A percentile compares a stretch with the other conserved stretches of the same genome.
These are phyloP conservation scores for Colletotrichum limetticola DNA, from an alignment of 2,329 filamentous ascomycete species.

Conservation along the genomic window DNA sequence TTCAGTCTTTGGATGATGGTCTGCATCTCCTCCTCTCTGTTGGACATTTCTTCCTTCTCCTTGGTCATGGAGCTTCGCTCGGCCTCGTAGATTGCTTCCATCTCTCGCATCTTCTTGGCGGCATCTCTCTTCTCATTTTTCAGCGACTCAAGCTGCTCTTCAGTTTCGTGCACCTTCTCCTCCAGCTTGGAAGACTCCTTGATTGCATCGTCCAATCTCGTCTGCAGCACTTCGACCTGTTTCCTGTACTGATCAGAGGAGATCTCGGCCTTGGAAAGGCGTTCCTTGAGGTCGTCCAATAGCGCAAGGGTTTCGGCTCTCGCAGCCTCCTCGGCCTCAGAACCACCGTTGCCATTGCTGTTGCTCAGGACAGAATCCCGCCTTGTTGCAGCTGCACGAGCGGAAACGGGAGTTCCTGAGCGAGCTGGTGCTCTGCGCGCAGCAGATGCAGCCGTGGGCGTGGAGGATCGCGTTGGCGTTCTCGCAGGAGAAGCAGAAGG, in stretches of 20 bases:
- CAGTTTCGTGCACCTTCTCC: constrained; percentile 86
- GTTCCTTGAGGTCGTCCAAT: constrained; percentile 86
- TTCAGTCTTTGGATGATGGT: constrained; percentile 90
- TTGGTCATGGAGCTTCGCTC: constrained; percentile 88
- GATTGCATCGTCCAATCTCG: constrained; percentile 84
- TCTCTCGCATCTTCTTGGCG: constrained; percentile 85
- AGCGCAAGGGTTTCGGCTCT: constrained; percentile 82
- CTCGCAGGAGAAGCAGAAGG: constrained; percentile 40
- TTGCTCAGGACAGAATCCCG: constrained; percentile 59
- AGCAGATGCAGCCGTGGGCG: constrained; percentile 56
- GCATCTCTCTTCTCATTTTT: constrained; percentile 88
- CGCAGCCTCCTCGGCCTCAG: constrained; percentile 74
- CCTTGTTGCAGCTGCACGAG: constrained; percentile 75
- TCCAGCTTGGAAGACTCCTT: constrained; percentile 88
- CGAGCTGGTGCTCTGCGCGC: constrained; percentile 74
- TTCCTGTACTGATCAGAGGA: constrained; percentile 83
- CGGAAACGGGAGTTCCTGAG: constrained; percentile 74
- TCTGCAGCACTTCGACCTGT: constrained; percentile 85
- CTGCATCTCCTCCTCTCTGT: constrained; percentile 91
- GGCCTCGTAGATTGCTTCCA: constrained; percentile 92
- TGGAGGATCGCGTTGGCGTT: constrained; percentile 56
- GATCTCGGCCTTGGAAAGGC: constrained; percentile 82
- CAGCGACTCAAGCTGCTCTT: constrained; percentile 83
- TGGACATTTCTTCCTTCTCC: constrained; percentile 89
- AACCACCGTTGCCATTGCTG: constrained; percentile 51